These are phyloP conservation scores for Monotropa hypopitys DNA, from an alignment of 179 eudicot genomes.

Conservation along the genomic window DNA sequence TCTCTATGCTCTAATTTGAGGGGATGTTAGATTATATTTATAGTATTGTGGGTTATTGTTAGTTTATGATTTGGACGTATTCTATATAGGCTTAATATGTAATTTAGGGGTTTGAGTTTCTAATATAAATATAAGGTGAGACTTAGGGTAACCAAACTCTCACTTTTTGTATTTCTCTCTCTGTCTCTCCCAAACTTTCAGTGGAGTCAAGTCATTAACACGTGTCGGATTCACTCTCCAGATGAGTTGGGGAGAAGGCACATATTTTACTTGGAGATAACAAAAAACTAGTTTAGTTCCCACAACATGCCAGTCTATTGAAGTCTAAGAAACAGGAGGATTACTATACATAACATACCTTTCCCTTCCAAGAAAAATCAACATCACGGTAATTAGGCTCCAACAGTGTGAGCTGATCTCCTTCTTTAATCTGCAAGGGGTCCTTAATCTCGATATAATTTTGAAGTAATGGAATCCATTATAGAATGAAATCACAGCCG, in stretches of 20 bases:
- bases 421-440: constrained; percentile 54
- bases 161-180: too few species aligned
- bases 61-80: too few species aligned
- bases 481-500: not conserved
- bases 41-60: too few species aligned
- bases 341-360: constrained; percentile 27
- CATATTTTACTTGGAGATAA: not conserved
- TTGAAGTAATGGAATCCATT: not conserved
- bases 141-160: too few species aligned
- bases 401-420: constrained; percentile 57
- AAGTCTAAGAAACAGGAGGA: not conserved
- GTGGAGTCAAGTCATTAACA: not conserved
- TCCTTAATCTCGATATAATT: not conserved
- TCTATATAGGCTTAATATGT: too few species aligned
- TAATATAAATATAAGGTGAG: too few species aligned
- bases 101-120: too few species aligned
- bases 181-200: too few species aligned
- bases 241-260: not conserved
- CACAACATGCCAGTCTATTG: not conserved
- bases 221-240: not conserved
- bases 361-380: constrained; percentile 61
- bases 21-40: too few species aligned
- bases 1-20: too few species aligned
- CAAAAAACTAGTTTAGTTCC: too few species aligned
- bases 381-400: constrained; percentile 53